Conservation (phyloP, 768 basidiomycete genomes). For the Mycena chlorophos region DNA sequence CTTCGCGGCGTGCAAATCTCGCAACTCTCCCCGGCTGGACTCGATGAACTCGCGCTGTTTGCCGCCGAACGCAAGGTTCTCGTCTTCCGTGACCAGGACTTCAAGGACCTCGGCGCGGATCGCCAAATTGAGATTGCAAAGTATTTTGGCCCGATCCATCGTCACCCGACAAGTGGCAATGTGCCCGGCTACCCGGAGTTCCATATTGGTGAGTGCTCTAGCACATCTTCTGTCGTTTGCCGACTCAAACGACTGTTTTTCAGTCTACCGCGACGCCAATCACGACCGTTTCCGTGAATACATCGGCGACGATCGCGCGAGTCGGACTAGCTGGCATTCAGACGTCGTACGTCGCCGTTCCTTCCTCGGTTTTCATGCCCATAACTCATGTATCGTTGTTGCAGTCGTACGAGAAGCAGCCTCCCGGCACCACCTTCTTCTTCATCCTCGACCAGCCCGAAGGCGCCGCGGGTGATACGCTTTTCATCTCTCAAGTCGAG, state of each 20-base stretch:
- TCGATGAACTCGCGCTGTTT: conserved; percentile 54
- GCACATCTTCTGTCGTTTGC: background rate
- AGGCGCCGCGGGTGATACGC: conserved; percentile 44
- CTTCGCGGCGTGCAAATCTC: conserved; percentile 54
- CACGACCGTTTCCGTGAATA: conserved; percentile 46
- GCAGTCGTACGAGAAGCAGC: conserved; percentile 55
- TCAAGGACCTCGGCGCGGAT: conserved; percentile 56
- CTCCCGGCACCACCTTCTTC: conserved; percentile 58
- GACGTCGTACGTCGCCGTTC: conserved; percentile 42
- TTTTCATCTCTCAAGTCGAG: conserved; percentile 58
- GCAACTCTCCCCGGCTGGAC: conserved; percentile 49
- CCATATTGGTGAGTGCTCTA: conserved; percentile 49
- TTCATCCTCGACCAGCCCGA: conserved; percentile 51
- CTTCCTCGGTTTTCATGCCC: background rate
- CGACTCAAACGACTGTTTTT: conserved; percentile 16
- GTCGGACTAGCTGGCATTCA: conserved; percentile 52
- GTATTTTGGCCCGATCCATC: conserved; percentile 50
- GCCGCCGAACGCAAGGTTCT: conserved; percentile 55
- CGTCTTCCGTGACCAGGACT: conserved; percentile 60
- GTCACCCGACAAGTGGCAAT: conserved; percentile 51
- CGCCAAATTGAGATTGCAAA: conserved; percentile 53
- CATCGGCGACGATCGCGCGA: conserved; percentile 42
- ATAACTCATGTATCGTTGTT: background rate
- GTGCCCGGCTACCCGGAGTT: conserved; percentile 59
- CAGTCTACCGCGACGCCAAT: conserved; percentile 53